Base-by-base conservation (phyloP, 2,329 filamentous ascomycete genomes). In the Sarocladium strictum region DNA sequence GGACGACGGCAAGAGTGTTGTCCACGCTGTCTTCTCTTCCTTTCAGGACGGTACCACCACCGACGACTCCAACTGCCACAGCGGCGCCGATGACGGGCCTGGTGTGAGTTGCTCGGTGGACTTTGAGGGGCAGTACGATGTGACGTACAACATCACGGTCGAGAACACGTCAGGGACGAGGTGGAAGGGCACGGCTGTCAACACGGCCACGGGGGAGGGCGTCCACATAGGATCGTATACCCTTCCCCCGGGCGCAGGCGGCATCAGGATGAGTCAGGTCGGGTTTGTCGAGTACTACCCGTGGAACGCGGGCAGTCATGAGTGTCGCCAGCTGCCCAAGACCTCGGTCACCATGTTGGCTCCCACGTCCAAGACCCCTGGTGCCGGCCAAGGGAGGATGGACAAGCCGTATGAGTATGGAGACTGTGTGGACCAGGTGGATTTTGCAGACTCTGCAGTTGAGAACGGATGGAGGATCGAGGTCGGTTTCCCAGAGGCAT, bases 31-130 rank as follows among this genome's bases (percentile, higher is more conserved):
- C 54, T 64, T 62, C 55, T 63, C 62, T 7, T 57, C 58, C 2
- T 64, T 62, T 49, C 50, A 57, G 14, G 21, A 4, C 1, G 59
- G 59, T 21, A 56, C 61, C 3, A 63, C 53, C 1, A 57, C 58
- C 1, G 19, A 10, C 6, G 53, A 63, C 26, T 14, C 54, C 0
- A 61, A 61, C 32, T 64, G 65, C 60, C 2, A 61, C 43, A 1
- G 59, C 50, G 54, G 64, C 27, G 60, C 67, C 55, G 60, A 69
- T 53, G 55, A 62, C 55, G 47, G 63, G 41, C 58, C 64, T 53
- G 55, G 61, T 10, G 56, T 63, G 9, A 61, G 64, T 54, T 61
- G 62, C 54, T 35, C 58, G 17, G 9, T 62, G 3, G 57, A 59
- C 2, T 47, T 63, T 5, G 23, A 38, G 1, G 56, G 54, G 3